phyloP scores from a whole-genome alignment of 306 rosid genomes.

The Glycine latifolia region DNA sequence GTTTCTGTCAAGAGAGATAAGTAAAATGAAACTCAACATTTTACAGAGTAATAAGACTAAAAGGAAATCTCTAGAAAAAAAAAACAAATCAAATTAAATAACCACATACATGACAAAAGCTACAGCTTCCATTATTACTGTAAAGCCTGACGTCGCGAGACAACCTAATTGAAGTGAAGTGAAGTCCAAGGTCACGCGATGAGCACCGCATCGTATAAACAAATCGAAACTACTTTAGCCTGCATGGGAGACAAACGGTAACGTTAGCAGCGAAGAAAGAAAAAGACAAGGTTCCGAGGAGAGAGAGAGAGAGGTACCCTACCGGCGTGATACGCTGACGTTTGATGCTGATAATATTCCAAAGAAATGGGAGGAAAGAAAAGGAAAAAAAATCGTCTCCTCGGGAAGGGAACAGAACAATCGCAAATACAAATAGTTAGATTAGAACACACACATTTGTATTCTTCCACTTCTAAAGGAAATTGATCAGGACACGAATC shows the following conservation, averaged over 20 bases:
- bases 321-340: neutral
- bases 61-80: neutral
- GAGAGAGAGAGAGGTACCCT: neutral
- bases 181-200: conserved; percentile 41
- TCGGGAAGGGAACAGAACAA: conserved; percentile 6
- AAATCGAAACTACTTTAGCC: conserved; percentile 12
- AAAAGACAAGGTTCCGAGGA: neutral
- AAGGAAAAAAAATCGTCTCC: neutral
- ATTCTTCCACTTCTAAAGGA: neutral
- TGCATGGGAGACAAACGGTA: conserved; percentile 34
- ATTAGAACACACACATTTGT: neutral
- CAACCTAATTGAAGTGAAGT: conserved; percentile 44
- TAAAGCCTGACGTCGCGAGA: no score
- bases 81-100: neutral
- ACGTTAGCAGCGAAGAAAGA: conserved; percentile 1
- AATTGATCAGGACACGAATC: neutral
- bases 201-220: conserved; percentile 36
- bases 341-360: conserved; percentile 26
- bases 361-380: neutral
- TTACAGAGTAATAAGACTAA: neutral
- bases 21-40: conserved; percentile 34
- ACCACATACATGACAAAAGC: conserved; percentile 60
- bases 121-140: conserved; percentile 34
- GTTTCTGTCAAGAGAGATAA: conserved; percentile 50
- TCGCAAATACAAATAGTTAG: neutral